Conservation (phyloP, 345 rosid genomes). For the Rubroshorea leprosula region DNA sequence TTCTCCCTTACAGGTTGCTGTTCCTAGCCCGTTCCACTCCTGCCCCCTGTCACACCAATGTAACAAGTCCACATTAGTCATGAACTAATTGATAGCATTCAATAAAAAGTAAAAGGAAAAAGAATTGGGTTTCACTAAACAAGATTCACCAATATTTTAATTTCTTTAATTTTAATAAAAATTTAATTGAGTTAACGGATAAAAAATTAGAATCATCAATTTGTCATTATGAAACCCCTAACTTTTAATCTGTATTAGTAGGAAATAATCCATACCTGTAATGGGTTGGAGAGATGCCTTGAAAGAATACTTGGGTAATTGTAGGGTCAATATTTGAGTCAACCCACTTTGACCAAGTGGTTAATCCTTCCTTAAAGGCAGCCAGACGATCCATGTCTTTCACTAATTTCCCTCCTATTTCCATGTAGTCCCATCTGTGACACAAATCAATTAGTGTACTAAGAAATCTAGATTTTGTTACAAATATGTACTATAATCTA, state of each 20-base stretch:
- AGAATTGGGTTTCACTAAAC: too few species aligned
- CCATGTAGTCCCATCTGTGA: constrained; percentile 55
- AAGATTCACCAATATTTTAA: background rate
- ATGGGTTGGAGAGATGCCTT: constrained; percentile 54
- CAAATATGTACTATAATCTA: too few species aligned
- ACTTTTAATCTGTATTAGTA: too few species aligned
- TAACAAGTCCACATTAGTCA: background rate
- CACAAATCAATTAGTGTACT: too few species aligned
- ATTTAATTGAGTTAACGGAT: background rate
- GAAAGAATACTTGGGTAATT: constrained; percentile 41
- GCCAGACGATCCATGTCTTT: constrained; percentile 56
- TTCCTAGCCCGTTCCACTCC: constrained; percentile 32
- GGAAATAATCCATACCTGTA: constrained; percentile 43
- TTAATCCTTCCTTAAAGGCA: constrained; percentile 46
- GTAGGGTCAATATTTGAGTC: constrained; percentile 41
- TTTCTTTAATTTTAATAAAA: background rate
- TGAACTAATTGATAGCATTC: background rate
- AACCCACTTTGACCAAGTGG: constrained; percentile 57
- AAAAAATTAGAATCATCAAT: background rate
- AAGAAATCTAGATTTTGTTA: too few species aligned
- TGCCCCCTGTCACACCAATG: constrained; percentile 21
- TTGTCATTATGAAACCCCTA: too few species aligned
- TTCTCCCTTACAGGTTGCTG: constrained; percentile 38
- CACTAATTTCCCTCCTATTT: constrained; percentile 25
- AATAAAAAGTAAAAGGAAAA: too few species aligned